Evolutionary conservation across 345 rosid species (phyloP).

Genomic region (Syzygium oleosum): DNA sequence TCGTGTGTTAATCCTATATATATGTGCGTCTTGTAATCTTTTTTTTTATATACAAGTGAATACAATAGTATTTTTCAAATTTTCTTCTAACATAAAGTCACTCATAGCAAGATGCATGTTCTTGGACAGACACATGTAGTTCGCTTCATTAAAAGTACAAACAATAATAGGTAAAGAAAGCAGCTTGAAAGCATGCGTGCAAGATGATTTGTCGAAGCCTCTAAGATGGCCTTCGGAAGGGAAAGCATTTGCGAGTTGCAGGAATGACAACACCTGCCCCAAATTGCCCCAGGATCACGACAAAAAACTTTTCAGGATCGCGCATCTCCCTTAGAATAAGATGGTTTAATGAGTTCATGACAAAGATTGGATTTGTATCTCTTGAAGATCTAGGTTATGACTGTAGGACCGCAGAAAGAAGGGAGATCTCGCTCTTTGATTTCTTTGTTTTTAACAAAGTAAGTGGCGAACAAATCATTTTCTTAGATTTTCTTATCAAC

Average conservation of each 20-base stretch:
- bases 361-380: neutral
- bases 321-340: no score
- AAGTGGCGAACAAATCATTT: neutral
- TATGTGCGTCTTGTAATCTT: no score
- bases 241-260: neutral
- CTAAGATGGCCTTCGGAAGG: neutral
- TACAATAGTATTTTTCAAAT: no score
- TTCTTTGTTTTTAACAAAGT: neutral
- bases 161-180: neutral
- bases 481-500: neutral
- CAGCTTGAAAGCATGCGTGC: neutral
- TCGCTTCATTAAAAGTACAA: neutral
- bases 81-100: no score
- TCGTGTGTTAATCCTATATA: no score
- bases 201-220: neutral
- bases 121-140: neutral
- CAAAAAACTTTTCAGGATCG: no score
- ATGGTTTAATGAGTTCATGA: no score
- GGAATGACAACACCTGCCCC: neutral
- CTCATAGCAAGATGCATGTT: neutral
- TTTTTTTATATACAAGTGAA: no score
- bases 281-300: no score
- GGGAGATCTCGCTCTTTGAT: neutral
- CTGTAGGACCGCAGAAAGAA: neutral
- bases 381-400: neutral